Evolutionary conservation across 805 yeast species (phyloP).

Genomic region (Blastobotrys mokoenaii): DNA sequence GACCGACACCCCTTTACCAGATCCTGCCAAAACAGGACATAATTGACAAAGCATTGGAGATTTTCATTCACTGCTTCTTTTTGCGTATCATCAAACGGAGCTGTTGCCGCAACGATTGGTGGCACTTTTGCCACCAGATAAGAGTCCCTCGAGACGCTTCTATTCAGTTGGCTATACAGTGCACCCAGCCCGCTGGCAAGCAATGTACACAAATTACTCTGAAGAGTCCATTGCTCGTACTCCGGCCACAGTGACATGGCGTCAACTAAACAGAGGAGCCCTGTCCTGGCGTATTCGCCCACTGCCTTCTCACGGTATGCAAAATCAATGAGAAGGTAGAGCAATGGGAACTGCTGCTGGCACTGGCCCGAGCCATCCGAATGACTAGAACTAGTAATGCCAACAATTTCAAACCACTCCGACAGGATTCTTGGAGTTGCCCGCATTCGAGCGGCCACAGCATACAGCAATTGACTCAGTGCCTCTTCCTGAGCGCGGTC

Average conservation of each 20-base stretch:
- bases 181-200: constrained; percentile 28
- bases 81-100: not conserved
- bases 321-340: constrained; percentile 20
- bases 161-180: constrained; percentile 12
- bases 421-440: constrained; percentile 5
- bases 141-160: constrained; percentile 4
- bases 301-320: constrained; percentile 21
- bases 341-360: constrained; percentile 20
- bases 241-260: constrained; percentile 13
- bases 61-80: constrained; percentile 1
- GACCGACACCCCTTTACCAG: constrained; percentile 17
- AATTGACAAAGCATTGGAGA: constrained; percentile 17
- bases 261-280: constrained; percentile 21
- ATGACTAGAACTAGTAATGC: not conserved
- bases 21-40: constrained; percentile 26
- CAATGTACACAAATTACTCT: constrained; percentile 22
- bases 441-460: constrained; percentile 8
- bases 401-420: constrained; percentile 8
- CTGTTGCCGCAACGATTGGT: constrained; percentile 2
- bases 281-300: constrained; percentile 24
- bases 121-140: not conserved
- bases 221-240: constrained; percentile 21
- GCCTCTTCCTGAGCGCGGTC: constrained; percentile 8
- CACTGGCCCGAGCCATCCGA: constrained; percentile 2
- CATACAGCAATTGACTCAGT: constrained; percentile 7